Conservation (phyloP, 2,329 filamentous ascomycete genomes). For the Fusarium hainanense region DNA sequence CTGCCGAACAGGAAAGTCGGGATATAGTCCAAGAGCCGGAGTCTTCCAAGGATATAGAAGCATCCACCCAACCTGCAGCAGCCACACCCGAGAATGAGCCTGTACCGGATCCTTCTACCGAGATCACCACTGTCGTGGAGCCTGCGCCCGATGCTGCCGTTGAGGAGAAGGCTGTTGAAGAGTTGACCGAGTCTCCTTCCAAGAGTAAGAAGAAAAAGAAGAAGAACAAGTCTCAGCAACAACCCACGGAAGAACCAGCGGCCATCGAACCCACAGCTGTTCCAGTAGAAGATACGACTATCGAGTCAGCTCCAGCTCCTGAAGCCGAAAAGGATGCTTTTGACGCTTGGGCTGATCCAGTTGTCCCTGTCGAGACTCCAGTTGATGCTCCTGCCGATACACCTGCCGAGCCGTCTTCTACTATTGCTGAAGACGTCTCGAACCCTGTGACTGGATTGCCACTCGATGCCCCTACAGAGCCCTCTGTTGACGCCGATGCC, state of each 20-base stretch:
- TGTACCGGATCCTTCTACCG: not conserved
- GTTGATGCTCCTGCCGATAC: not conserved
- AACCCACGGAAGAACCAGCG: conserved; percentile 12
- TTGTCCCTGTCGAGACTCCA: not conserved
- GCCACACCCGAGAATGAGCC: conserved; percentile 5
- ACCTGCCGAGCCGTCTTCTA: not conserved
- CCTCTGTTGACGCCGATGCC: conserved; percentile 20
- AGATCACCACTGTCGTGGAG: conserved; percentile 4
- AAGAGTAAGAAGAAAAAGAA: conserved; percentile 46
- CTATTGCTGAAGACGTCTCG: not conserved
- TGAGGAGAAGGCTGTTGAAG: conserved; percentile 5
- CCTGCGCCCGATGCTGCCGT: conserved; percentile 24
- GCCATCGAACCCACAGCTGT: not conserved
- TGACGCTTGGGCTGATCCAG: conserved; percentile 33
- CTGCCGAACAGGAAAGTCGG: not conserved
- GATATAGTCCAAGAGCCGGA: not conserved
- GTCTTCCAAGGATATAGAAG: not conserved
- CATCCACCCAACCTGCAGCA: conserved; percentile 6
- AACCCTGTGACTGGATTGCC: not conserved
- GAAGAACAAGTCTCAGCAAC: conserved; percentile 35
- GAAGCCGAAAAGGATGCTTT: conserved; percentile 29
- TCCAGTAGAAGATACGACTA: conserved; percentile 1
- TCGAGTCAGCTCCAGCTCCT: not conserved
- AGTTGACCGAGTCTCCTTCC: conserved; percentile 12
- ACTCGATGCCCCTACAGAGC: not conserved